Base-by-base conservation (phyloP, 768 basidiomycete genomes). In the Pulveroboletus sp. region DNA sequence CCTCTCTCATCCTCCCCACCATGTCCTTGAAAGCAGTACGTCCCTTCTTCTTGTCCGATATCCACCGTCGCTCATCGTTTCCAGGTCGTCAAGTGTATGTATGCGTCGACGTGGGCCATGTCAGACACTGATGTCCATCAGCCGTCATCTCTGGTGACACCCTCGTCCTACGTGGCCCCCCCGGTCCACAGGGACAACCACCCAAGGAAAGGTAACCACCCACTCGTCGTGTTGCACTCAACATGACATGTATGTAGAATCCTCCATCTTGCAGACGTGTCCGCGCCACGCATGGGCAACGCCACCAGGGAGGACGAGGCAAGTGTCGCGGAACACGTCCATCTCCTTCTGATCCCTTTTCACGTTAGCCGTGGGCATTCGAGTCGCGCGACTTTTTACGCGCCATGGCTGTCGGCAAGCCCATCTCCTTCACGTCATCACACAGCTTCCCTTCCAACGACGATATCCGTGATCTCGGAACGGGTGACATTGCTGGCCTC, bases 371-470 rank as follows among this genome's bases (percentile, higher is more conserved):
- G 6, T 93, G 87, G 83, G 89, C 95, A 2, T 97, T 87, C 67
- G 90, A 94, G 64, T 82, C 93, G 40, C 87, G 97, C 56, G 97
- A 97, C 70, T 97, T 86, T 69, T 75, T 98, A 31, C 86, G 97
- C 36, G 73, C 83, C 20, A 71, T 94, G 39, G 75, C 84, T 11
- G 92, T 97, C 43, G 95, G 94, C 55, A 97, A 97, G 65, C 85
- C 94, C 68, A 77, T 97, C 59, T 78, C 85, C 0, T 97, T 95
- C 70, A 78, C 77, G 21, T 83, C 93, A 9, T 81, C 81, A 21
- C 91, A 97, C 67, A 84, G 85, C 34, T 72, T 97, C 35, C 79
- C 89, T 10, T 70, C 85, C 29, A 84, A 82, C 50, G 89, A 90
- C 56, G 90, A 90, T 50, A 69, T 78, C 32, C 85, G 90, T 54